phyloP scores from a whole-genome alignment of 805 yeast species.

The Blastobotrys mokoenaii region DNA sequence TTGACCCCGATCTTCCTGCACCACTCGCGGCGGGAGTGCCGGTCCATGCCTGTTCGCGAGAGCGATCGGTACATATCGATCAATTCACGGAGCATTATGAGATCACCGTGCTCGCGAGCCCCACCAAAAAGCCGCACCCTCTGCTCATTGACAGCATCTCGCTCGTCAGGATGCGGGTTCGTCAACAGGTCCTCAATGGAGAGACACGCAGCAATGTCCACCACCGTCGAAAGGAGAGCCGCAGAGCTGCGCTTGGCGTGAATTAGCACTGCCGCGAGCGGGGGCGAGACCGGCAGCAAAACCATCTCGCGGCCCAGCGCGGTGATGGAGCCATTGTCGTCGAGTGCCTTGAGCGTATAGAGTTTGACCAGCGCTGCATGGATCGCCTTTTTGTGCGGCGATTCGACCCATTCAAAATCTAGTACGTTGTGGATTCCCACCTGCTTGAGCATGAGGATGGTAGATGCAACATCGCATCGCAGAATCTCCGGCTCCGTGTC shows the following conservation, averaged over 20 bases:
- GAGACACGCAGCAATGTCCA: conserved; percentile 86
- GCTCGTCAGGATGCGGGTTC: conserved; percentile 67
- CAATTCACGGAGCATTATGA: conserved; percentile 72
- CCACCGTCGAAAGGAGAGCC: conserved; percentile 50
- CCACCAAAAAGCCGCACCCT: conserved; percentile 61
- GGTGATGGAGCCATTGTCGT: conserved; percentile 70
- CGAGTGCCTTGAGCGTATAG: conserved; percentile 69
- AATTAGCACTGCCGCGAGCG: conserved; percentile 75
- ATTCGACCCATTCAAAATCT: conserved; percentile 83
- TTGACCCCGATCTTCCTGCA: conserved; percentile 72
- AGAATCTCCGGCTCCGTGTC: conserved; percentile 93
- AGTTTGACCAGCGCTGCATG: conserved; percentile 70
- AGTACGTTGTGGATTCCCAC: conserved; percentile 77
- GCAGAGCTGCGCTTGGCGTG: conserved; percentile 40
- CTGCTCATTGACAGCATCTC: conserved; percentile 78
- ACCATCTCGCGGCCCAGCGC: conserved; percentile 79
- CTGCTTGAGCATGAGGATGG: conserved; percentile 74
- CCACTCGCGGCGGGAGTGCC: conserved; percentile 65
- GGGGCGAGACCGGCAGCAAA: conserved; percentile 85
- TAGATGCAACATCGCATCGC: conserved; percentile 76
- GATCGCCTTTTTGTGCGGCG: conserved; percentile 75
- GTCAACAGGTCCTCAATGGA: conserved; percentile 83
- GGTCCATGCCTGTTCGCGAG: conserved; percentile 24
- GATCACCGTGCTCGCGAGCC: conserved; percentile 74
- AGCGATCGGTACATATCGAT: conserved; percentile 41